Percentiles rank a stretch among this genome's conserved stretches.
Evolutionary conservation across 148 eudicot species (phyloP).

Genomic region (Hydrangea macrophylla): DNA sequence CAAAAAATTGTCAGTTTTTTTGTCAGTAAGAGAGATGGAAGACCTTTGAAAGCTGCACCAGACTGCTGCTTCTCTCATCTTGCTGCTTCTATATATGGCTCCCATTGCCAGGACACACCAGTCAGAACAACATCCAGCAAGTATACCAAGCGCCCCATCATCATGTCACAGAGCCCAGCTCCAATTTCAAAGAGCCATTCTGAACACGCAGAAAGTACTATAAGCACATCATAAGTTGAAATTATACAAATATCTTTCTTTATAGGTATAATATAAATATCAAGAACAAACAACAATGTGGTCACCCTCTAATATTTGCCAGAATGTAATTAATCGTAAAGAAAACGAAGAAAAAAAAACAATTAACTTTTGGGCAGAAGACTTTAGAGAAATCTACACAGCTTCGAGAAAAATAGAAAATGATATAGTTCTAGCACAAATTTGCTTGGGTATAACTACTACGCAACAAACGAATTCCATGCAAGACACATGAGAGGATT

Average conservation of each 20-base stretch:
- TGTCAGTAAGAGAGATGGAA: neutral
- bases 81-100: slow-evolving; percentile 76
- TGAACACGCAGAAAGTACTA: slow-evolving; percentile 62
- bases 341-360: too few species aligned
- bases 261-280: neutral
- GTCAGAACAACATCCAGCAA: slow-evolving; percentile 60
- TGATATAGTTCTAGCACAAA: too few species aligned
- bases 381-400: neutral
- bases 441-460: too few species aligned
- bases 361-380: too few species aligned
- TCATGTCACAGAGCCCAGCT: slow-evolving; percentile 79
- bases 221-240: slow-evolving; percentile 26
- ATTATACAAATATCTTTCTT: too few species aligned
- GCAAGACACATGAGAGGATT: too few species aligned
- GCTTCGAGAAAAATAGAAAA: neutral
- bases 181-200: slow-evolving; percentile 91
- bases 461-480: too few species aligned
- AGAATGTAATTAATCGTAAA: too few species aligned
- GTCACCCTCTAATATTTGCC: too few species aligned
- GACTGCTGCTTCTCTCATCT: slow-evolving; percentile 56
- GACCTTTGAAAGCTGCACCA: slow-evolving; percentile 95
- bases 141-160: slow-evolving; percentile 53
- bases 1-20: neutral
- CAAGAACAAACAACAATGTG: neutral
- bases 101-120: slow-evolving; percentile 67